These are phyloP conservation scores for Cladosporium cucumerinum DNA, from an alignment of 2,329 filamentous ascomycete genomes.

Conservation along the genomic window DNA sequence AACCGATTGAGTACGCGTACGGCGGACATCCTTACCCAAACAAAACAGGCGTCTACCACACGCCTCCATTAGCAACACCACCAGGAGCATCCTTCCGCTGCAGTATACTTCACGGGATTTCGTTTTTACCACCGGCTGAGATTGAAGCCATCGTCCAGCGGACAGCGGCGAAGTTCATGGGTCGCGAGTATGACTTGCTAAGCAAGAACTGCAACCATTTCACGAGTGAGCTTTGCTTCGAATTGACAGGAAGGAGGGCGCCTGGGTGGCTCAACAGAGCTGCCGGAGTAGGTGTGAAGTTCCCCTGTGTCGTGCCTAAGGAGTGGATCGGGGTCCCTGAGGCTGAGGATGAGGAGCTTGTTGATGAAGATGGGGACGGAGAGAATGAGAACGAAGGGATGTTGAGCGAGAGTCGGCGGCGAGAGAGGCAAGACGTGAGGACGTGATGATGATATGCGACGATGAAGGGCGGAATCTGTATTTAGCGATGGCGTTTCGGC, in stretches of 20 bases:
- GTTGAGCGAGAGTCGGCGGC: slow-evolving; percentile 6
- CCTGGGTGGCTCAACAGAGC: slow-evolving; percentile 79
- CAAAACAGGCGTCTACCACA: slow-evolving; percentile 80
- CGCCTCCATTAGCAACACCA: slow-evolving; percentile 63
- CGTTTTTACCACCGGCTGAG: slow-evolving; percentile 64
- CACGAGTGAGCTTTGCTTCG: slow-evolving; percentile 70
- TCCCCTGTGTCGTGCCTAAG: slow-evolving; percentile 77
- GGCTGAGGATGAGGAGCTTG: slow-evolving; percentile 30
- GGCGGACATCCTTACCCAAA: slow-evolving; percentile 71
- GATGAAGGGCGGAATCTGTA: background rate
- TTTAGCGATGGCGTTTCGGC: slow-evolving; percentile 8
- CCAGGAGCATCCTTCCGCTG: slow-evolving; percentile 74
- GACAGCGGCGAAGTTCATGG: slow-evolving; percentile 67
- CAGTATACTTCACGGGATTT: slow-evolving; percentile 76
- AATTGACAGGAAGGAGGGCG: slow-evolving; percentile 66
- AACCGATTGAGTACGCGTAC: slow-evolving; percentile 70
- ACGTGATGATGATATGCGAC: background rate
- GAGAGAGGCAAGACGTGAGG: slow-evolving; percentile 9
- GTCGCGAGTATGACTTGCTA: slow-evolving; percentile 74
- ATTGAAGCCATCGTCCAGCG: slow-evolving; percentile 66
- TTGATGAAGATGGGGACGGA: slow-evolving; percentile 51
- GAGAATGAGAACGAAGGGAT: slow-evolving; percentile 17
- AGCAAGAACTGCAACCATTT: slow-evolving; percentile 90
- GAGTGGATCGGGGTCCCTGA: slow-evolving; percentile 48
- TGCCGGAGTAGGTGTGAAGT: slow-evolving; percentile 74